These are phyloP conservation scores for Cylindrodendrum hubeiense DNA, from an alignment of 2,329 filamentous ascomycete species.

Conservation along the genomic window DNA sequence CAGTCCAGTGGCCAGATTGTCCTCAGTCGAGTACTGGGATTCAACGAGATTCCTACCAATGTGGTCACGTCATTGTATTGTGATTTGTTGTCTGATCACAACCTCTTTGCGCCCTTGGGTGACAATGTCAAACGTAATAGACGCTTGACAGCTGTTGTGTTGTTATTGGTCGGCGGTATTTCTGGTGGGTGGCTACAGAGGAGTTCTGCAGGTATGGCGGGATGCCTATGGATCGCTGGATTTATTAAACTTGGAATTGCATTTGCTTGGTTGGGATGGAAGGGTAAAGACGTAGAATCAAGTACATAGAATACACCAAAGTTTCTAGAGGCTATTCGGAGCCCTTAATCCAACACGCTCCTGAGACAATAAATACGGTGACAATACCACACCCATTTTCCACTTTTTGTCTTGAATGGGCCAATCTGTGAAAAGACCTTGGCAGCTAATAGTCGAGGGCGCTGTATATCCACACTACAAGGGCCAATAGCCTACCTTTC, in stretches of 20 bases:
- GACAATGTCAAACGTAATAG: conserved; percentile 65
- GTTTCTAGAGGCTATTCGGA: no score
- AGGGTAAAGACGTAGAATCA: not conserved
- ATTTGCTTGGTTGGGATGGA: not conserved
- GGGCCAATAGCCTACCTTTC: no score
- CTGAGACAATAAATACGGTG: no score
- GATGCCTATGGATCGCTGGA: not conserved
- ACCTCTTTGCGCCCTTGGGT: conserved; percentile 53
- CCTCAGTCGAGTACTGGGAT: conserved; percentile 60
- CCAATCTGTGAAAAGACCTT: no score
- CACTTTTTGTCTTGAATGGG: no score
- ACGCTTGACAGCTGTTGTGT: conserved; percentile 54
- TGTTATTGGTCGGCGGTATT: not conserved
- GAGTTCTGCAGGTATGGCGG: not conserved
- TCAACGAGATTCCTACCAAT: conserved; percentile 66
- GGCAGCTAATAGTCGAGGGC: no score
- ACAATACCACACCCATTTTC: no score
- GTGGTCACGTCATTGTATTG: conserved; percentile 68
- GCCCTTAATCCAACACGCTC: no score
- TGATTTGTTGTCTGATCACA: conserved; percentile 64
- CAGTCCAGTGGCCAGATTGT: conserved; percentile 67
- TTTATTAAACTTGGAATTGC: not conserved
- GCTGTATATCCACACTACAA: no score
- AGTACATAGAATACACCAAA: no score
- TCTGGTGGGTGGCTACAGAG: conserved; percentile 33